These are phyloP conservation scores for Psilocybe subaeruginosa DNA, from an alignment of 768 basidiomycete species.

Conservation along the genomic window DNA sequence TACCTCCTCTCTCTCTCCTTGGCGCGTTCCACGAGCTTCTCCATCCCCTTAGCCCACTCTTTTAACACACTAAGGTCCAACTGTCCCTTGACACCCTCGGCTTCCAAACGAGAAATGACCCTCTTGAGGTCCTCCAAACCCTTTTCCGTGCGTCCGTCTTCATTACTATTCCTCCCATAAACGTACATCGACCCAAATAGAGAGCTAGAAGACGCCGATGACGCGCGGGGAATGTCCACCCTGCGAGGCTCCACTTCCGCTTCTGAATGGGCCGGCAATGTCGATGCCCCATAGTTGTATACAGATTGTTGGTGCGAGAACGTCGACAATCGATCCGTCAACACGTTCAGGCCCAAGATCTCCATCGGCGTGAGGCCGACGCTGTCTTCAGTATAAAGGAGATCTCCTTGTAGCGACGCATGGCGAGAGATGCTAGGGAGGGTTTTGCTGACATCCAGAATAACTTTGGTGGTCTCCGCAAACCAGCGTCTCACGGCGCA, in stretches of 20 bases:
- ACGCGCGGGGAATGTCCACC: background rate
- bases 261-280: background rate
- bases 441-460: conserved; percentile 27
- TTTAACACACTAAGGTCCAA: conserved; percentile 5
- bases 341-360: conserved; percentile 32
- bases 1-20: background rate
- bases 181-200: background rate
- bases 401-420: conserved; percentile 36
- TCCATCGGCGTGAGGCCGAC: conserved; percentile 49
- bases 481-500: conserved; percentile 39
- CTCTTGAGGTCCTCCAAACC: background rate
- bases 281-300: background rate
- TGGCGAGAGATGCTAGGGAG: conserved; percentile 11
- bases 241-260: background rate
- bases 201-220: background rate
- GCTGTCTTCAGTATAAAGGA: conserved; percentile 51
- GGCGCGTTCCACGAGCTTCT: background rate
- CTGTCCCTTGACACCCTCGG: conserved; percentile 4
- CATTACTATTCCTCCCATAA: no score
- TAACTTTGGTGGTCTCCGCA: conserved; percentile 33
- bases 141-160: background rate
- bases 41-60: conserved; percentile 15
- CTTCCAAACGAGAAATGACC: conserved; percentile 1
- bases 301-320: background rate
- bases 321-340: conserved; percentile 22